These are phyloP conservation scores for Urochloa ruziziensis DNA, from an alignment of 176 grass and related monocot genomes.

Conservation along the genomic window DNA sequence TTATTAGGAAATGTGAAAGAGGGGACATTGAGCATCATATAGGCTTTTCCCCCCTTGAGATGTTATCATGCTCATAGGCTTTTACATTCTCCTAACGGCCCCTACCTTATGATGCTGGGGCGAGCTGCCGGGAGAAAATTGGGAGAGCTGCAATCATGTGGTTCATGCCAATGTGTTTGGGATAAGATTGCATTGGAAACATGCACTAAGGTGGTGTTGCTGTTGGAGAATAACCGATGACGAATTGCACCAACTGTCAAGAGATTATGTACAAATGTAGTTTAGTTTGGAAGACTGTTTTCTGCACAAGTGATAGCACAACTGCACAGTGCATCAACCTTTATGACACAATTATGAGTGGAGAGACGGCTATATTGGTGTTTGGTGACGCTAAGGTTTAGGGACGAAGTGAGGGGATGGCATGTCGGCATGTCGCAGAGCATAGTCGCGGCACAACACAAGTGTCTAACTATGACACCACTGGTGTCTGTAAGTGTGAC, in stretches of 20 bases:
- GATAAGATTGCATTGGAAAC: neutral
- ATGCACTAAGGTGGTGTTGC: neutral
- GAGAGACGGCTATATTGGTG: neutral
- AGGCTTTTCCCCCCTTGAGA: neutral
- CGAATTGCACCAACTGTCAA: too few relatives aligned
- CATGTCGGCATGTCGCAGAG: neutral
- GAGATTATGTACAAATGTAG: too few relatives aligned
- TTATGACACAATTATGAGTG: neutral
- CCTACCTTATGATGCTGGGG: slow-evolving; percentile 20
- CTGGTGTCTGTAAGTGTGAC: neutral
- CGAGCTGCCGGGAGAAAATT: neutral
- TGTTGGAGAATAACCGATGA: neutral
- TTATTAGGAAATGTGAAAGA: too few relatives aligned
- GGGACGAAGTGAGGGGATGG: neutral
- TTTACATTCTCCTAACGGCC: slow-evolving; percentile 24
- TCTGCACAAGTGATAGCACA: neutral
- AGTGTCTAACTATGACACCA: neutral
- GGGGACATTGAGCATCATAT: slow-evolving; percentile 23
- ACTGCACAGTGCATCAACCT: too few relatives aligned
- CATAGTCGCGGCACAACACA: neutral
- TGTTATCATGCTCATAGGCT: slow-evolving; percentile 28
- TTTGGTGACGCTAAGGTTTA: neutral
- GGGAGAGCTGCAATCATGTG: slow-evolving; percentile 20
- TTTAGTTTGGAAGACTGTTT: neutral
- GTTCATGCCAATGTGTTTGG: neutral